Evolutionary conservation across 305 asterid species (phyloP).

Genomic region (Fraxinus platypoda): DNA sequence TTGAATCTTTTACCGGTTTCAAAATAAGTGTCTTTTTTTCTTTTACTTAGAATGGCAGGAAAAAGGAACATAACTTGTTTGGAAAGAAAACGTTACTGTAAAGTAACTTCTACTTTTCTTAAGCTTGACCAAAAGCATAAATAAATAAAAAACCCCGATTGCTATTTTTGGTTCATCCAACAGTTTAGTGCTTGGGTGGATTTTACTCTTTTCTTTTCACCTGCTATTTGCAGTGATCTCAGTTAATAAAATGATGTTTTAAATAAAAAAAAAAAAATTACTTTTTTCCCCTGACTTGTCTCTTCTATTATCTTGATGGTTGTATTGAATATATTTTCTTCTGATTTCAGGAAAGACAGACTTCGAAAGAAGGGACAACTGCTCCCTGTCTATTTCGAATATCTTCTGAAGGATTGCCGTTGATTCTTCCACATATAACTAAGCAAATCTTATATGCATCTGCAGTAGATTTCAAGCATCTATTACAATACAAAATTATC

Average conservation of each 20-base stretch:
- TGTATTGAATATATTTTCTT: constrained; percentile 1
- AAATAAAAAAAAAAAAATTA: no score
- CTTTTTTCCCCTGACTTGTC: background rate
- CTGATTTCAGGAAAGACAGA: constrained; percentile 74
- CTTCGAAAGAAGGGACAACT: constrained; percentile 72
- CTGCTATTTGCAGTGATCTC: background rate
- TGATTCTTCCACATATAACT: constrained; percentile 75
- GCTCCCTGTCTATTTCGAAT: constrained; percentile 80
- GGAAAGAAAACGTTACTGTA: background rate
- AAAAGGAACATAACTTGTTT: background rate
- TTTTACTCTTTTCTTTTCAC: background rate
- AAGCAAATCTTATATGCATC: constrained; percentile 75
- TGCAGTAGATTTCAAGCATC: constrained; percentile 73
- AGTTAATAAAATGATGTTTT: background rate
- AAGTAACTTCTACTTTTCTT: background rate
- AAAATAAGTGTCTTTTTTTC: background rate
- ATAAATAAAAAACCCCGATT: no score
- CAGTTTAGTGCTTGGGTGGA: background rate
- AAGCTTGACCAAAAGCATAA: background rate
- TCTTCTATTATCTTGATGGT: background rate
- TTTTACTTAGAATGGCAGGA: background rate
- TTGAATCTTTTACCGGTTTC: background rate
- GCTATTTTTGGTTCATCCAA: background rate
- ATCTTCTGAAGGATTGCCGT: constrained; percentile 93
- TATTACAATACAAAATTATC: constrained; percentile 70